These are phyloP conservation scores for Barnettozyma wickerhamii DNA, from an alignment of 805 yeast species.

Conservation along the genomic window DNA sequence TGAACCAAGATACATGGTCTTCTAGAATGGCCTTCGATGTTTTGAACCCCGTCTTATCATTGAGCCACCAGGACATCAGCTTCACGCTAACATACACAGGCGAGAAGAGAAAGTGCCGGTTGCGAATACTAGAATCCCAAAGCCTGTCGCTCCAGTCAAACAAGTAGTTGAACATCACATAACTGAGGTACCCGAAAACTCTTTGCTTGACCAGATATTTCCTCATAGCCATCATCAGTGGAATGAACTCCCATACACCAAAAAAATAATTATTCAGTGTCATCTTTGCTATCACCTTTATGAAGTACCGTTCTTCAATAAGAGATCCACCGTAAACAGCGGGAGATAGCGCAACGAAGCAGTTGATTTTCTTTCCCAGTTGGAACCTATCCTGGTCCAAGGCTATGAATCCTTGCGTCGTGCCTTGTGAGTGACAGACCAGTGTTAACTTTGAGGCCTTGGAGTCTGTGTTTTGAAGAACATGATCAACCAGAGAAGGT, in stretches of 20 bases:
- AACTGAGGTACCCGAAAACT: conserved; percentile 63
- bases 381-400: conserved; percentile 46
- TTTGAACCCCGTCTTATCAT: conserved; percentile 40
- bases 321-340: conserved; percentile 86
- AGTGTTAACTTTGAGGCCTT: conserved; percentile 47
- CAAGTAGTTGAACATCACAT: conserved; percentile 78
- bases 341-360: conserved; percentile 79
- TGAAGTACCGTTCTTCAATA: conserved; percentile 56
- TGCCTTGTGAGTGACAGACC: conserved; percentile 90
- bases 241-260: conserved; percentile 77
- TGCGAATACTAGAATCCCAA: conserved; percentile 67
- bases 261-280: conserved; percentile 49
- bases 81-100: conserved; percentile 79
- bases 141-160: conserved; percentile 82
- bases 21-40: conserved; percentile 42
- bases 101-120: conserved; percentile 77
- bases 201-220: conserved; percentile 41
- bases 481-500: conserved; percentile 64
- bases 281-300: conserved; percentile 54
- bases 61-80: conserved; percentile 92
- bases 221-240: conserved; percentile 64
- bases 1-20: conserved; percentile 51
- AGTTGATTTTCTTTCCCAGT: conserved; percentile 52
- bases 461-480: conserved; percentile 36
- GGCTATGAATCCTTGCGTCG: conserved; percentile 76